Evolutionary conservation across 345 rosid genomes (phyloP).

Genomic region (Ricinus communis): DNA sequence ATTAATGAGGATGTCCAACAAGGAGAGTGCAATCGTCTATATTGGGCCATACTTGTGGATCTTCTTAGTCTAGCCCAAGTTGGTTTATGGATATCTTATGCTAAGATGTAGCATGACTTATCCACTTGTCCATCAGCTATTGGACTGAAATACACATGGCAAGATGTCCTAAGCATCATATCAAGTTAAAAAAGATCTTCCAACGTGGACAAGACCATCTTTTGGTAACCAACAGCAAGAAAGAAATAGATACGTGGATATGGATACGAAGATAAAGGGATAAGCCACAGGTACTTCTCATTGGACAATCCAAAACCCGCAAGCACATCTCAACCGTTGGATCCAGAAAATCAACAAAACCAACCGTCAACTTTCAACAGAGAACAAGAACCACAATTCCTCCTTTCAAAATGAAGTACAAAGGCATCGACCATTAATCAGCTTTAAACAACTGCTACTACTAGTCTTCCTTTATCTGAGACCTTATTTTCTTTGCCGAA

Average conservation of each 20-base stretch:
- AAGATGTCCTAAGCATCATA: not conserved
- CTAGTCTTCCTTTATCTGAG: not conserved
- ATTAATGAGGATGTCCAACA: too few relatives aligned
- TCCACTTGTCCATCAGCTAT: not conserved
- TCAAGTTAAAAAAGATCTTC: constrained; percentile 1
- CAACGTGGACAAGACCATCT: constrained; percentile 39
- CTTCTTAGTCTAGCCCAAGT: not conserved
- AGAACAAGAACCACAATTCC: constrained; percentile 41
- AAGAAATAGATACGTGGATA: constrained; percentile 54
- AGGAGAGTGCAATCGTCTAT: too few relatives aligned
- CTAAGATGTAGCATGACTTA: not conserved
- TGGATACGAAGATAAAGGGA: constrained; percentile 43
- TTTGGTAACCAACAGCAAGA: constrained; percentile 44
- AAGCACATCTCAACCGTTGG: constrained; percentile 28
- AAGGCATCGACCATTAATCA: constrained; percentile 13
- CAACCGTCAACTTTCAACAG: constrained; percentile 17
- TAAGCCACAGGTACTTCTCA: constrained; percentile 35
- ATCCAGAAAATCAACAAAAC: constrained; percentile 21
- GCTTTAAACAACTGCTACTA: not conserved
- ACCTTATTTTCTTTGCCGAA: not conserved
- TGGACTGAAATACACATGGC: not conserved
- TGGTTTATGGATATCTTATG: not conserved
- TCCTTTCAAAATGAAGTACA: constrained; percentile 20
- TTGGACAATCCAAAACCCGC: constrained; percentile 36
- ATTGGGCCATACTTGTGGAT: too few relatives aligned